phyloP scores from a whole-genome alignment of 306 rosid genomes.

The Chamaecrista fasciculata region DNA sequence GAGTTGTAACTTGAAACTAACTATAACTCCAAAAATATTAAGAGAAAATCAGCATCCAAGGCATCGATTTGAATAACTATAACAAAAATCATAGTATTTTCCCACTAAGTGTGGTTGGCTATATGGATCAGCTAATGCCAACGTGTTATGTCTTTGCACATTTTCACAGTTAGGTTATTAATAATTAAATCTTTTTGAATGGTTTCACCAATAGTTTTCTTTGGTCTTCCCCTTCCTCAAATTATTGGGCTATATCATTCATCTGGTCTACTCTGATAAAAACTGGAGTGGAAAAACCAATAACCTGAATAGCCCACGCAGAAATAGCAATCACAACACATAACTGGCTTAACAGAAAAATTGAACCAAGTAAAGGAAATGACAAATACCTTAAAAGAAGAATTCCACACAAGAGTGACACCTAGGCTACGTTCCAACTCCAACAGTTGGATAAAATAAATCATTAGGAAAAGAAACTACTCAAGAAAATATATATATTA shows the following conservation, averaged over 20 bases:
- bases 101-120: no score
- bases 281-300: neutral
- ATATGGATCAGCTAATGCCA: no score
- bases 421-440: neutral
- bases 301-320: neutral
- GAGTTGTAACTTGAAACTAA: neutral
- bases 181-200: no score
- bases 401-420: neutral
- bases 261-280: neutral
- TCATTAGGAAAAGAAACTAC: neutral
- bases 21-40: constrained; percentile 2
- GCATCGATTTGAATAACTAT: neutral
- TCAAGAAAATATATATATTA: constrained; percentile 11
- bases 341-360: neutral
- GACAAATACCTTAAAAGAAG: neutral
- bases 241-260: no score
- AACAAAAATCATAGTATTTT: no score
- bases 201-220: no score
- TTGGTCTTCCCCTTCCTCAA: no score
- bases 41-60: constrained; percentile 11
- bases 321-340: neutral
- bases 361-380: neutral
- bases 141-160: no score
- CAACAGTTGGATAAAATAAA: neutral
- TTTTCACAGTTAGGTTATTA: no score